Conservation (phyloP, 2,329 filamentous ascomycete species). For the Microcera coccophila region DNA sequence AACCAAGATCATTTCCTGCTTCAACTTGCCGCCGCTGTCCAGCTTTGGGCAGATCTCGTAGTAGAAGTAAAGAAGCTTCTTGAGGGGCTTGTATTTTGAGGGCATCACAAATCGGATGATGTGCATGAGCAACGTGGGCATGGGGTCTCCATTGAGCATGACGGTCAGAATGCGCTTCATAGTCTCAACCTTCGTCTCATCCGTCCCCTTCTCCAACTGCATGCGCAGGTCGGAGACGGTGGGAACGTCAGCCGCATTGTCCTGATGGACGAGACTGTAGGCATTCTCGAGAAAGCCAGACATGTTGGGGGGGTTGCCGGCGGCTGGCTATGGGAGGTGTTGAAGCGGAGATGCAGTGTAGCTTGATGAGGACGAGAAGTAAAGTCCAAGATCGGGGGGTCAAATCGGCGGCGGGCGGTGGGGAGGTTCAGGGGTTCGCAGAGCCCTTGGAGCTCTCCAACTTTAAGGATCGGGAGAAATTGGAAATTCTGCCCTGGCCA, state of each 20-base stretch:
- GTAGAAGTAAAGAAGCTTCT: slow-evolving; percentile 99
- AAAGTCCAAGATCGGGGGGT: slow-evolving; percentile 24
- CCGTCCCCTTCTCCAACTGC: slow-evolving; percentile 88
- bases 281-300: slow-evolving; percentile 90
- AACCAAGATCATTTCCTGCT: slow-evolving; percentile 99
- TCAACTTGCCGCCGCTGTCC: slow-evolving; percentile 86
- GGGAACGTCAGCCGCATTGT: slow-evolving; percentile 92
- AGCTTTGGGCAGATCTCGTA: slow-evolving; percentile 98
- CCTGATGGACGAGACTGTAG: slow-evolving; percentile 95
- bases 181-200: slow-evolving; percentile 89
- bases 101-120: slow-evolving; percentile 99
- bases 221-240: slow-evolving; percentile 86
- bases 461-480: slow-evolving; percentile 22
- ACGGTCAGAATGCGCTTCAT: slow-evolving; percentile 95
- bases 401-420: slow-evolving; percentile 33
- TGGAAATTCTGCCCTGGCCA: slow-evolving; percentile 28
- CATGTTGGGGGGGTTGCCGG: slow-evolving; percentile 57
- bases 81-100: slow-evolving; percentile 90
- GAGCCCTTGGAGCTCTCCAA: slow-evolving; percentile 18
- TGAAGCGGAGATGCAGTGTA: slow-evolving; percentile 27
- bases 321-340: slow-evolving; percentile 19
- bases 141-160: slow-evolving; percentile 97
- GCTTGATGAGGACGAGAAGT: slow-evolving; percentile 22
- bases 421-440: slow-evolving; percentile 32
- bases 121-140: slow-evolving; percentile 96